These are phyloP conservation scores for Camelina neglecta DNA, from an alignment of 345 rosid species.

Conservation along the genomic window DNA sequence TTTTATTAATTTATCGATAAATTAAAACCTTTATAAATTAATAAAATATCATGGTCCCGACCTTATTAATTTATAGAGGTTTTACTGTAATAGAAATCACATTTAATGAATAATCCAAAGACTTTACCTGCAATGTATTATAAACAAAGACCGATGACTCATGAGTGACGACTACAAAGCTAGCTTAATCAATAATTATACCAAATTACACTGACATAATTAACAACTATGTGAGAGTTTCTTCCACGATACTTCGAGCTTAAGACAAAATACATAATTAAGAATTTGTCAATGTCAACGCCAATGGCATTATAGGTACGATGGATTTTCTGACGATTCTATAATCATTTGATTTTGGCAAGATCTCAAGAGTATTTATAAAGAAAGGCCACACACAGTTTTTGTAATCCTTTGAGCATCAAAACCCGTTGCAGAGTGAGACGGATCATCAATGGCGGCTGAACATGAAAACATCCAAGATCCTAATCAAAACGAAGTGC, in stretches of 20 bases:
- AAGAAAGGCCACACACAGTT: neutral
- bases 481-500: conserved; percentile 6
- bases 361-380: conserved; percentile 15
- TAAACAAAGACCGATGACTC: conserved; percentile 25
- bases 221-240: conserved; percentile 23
- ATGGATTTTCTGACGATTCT: neutral
- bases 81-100: neutral
- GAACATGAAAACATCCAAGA: conserved; percentile 22
- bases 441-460: conserved; percentile 44
- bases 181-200: neutral
- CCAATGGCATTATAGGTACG: conserved; percentile 14
- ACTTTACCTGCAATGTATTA: neutral
- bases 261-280: neutral
- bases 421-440: neutral
- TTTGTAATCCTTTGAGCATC: neutral
- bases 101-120: neutral
- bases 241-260: conserved; percentile 36
- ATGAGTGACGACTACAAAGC: conserved; percentile 16
- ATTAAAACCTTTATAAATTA: too few species aligned
- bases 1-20: too few species aligned
- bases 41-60: too few species aligned
- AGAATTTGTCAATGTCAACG: conserved; percentile 31
- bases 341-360: conserved; percentile 27
- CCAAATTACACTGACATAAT: neutral
- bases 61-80: too few species aligned